phyloP scores from a whole-genome alignment of 208 protist species.

The Chromosphaera perkinsii region DNA sequence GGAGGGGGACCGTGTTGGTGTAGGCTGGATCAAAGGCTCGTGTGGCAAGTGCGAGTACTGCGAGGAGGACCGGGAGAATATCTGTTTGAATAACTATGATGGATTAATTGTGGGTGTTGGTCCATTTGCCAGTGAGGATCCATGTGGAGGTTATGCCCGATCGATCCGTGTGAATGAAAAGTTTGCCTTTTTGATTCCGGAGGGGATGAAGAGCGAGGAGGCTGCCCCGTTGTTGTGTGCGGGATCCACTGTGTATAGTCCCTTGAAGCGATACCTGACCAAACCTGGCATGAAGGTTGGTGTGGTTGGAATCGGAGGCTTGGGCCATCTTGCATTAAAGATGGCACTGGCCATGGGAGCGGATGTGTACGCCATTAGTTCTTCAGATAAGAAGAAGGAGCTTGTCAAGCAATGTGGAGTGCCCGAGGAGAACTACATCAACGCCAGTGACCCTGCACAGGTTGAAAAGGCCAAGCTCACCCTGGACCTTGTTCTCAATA shows the following conservation, averaged over 20 bases:
- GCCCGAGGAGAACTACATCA: too few relatives aligned
- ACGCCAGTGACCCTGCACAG: too few relatives aligned
- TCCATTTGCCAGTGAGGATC: slow-evolving; percentile 54
- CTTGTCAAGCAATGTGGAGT: too few relatives aligned
- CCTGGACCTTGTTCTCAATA: too few relatives aligned
- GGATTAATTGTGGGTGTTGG: too few relatives aligned
- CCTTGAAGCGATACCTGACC: slow-evolving; percentile 8
- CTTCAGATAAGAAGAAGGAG: not conserved
- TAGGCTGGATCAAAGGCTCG: slow-evolving; percentile 73
- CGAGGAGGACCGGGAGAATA: slow-evolving; percentile 60
- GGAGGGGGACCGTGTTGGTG: slow-evolving; percentile 69
- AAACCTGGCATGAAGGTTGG: slow-evolving; percentile 24
- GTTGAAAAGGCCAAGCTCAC: too few relatives aligned
- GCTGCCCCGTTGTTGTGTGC: slow-evolving; percentile 39
- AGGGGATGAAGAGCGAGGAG: not conserved
- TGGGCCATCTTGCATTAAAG: slow-evolving; percentile 33
- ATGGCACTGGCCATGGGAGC: slow-evolving; percentile 34
- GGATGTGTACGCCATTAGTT: slow-evolving; percentile 24
- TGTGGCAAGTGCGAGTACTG: slow-evolving; percentile 57
- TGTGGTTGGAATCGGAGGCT: slow-evolving; percentile 36
- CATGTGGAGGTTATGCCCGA: slow-evolving; percentile 5
- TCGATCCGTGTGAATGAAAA: slow-evolving; percentile 6
- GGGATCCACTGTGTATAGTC: slow-evolving; percentile 37
- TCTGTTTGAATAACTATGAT: slow-evolving; percentile 66
- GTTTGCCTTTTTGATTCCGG: slow-evolving; percentile 18